Base-by-base conservation (phyloP, 2,329 filamentous ascomycete genomes). In the Pyrenochaeta sp. region DNA sequence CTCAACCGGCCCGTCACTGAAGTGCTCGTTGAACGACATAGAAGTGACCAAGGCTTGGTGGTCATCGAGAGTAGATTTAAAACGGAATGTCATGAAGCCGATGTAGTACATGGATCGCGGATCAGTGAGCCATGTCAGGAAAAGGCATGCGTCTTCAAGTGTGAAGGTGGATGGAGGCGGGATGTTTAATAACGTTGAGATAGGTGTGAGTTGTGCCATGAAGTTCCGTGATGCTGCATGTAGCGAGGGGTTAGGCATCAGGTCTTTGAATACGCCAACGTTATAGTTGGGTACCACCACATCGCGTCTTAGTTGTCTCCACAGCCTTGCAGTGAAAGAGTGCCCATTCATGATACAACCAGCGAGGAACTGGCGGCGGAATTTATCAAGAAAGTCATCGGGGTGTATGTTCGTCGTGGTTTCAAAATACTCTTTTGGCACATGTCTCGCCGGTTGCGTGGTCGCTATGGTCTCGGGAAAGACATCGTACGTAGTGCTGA, bases 61-160 rank as follows among this genome's bases (percentile, higher is more conserved):
- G 0, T 48, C 47, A 34, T 52, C 43, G 2, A 50, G 24, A 1
- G 54, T 50, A 40, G 56, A 59, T 44, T 50, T 32, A 13, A 66
- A 15, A 12, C 42, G 51, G 24, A 37, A 30, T 2, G 52, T 43
- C 2, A 25, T 28, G 15, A 34, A n/a, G 15, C 54, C 19, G 28
- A 64, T 62, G 43, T 64, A 66, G 27, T 61, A 64, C 50, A 58
- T 56, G 0, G 58, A 66, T 13, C 64, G 59, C 27, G 61, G 59
- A 32, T 66, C 64, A 0, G 64, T 62, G 12, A 66, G 45, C 64
- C 64, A 66, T 0, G 56, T 66, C 10, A 66, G 24, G 42, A 66
- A 66, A 19, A 65, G 37, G 1, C 53, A 50, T 1, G 61, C 61
- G 10, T 66, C 61, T 44, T 59, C 50, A 7, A 57, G 7, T 8